A percentile compares a stretch with the other conserved stretches of the same genome.
Conservation (phyloP, 2,329 filamentous ascomycete genomes). For the Beauveria sp. region DNA sequence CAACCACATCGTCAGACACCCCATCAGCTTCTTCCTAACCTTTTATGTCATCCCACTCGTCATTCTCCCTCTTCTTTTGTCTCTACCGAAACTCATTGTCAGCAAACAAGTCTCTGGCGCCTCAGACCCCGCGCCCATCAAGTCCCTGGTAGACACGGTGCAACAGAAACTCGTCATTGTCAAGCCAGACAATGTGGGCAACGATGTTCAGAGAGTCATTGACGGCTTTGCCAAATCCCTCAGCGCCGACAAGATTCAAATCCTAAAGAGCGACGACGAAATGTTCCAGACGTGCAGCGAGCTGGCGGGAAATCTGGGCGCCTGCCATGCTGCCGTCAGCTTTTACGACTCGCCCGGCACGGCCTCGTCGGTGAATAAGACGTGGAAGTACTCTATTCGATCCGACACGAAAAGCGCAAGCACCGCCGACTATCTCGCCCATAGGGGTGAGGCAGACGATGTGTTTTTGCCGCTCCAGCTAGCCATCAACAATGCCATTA, state of each 20-base stretch:
- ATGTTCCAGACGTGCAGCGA: slow-evolving; percentile 17
- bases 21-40: slow-evolving; percentile 19
- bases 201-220: slow-evolving; percentile 20
- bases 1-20: slow-evolving; percentile 16
- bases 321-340: slow-evolving; percentile 22
- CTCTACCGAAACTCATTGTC: slow-evolving; percentile 19
- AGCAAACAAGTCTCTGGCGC: slow-evolving; percentile 14
- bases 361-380: slow-evolving; percentile 10
- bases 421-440: slow-evolving; percentile 37
- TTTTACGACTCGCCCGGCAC: slow-evolving; percentile 24
- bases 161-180: slow-evolving; percentile 21
- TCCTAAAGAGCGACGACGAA: slow-evolving; percentile 15
- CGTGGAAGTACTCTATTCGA: slow-evolving; percentile 23
- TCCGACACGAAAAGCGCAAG: slow-evolving; percentile 21
- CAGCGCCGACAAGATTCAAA: slow-evolving; percentile 12
- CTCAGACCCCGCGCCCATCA: slow-evolving; percentile 16
- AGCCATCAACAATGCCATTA: slow-evolving; percentile 28
- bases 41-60: slow-evolving; percentile 21
- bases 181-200: slow-evolving; percentile 15
- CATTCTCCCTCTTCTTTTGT: slow-evolving; percentile 21
- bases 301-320: slow-evolving; percentile 15
- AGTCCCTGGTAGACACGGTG: slow-evolving; percentile 15
- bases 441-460: slow-evolving; percentile 11
- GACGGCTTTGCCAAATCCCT: slow-evolving; percentile 18
- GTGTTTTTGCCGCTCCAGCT: slow-evolving; percentile 21